Evolutionary conservation across 2,329 filamentous ascomycete genomes (phyloP).

Genomic region (Hortaea sp.): DNA sequence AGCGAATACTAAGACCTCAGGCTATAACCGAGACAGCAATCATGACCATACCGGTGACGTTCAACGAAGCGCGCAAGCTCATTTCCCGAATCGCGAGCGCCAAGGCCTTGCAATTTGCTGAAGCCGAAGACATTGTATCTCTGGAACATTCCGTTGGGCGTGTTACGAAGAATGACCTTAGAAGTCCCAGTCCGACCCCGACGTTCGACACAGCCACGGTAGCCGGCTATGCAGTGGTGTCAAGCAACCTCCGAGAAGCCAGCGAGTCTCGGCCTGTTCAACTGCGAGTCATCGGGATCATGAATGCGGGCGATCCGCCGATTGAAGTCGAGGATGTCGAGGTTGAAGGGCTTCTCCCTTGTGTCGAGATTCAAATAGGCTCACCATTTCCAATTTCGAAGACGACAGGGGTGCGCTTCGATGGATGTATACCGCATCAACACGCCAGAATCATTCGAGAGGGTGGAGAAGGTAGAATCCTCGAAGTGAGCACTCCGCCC

Average conservation of each 20-base stretch:
- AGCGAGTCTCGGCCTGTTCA: neutral
- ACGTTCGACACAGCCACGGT: constrained; percentile 3
- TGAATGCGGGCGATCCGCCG: constrained; percentile 1
- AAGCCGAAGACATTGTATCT: neutral
- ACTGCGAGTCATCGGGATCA: constrained; percentile 2
- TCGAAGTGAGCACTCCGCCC: neutral
- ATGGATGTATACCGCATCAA: constrained; percentile 1
- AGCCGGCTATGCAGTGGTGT: constrained; percentile 4
- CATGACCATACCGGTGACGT: neutral
- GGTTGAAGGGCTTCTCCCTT: neutral
- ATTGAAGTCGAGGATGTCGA: constrained; percentile 2
- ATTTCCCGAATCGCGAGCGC: constrained; percentile 1
- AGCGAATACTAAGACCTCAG: too few relatives aligned
- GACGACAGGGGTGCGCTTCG: neutral
- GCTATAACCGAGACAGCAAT: too few relatives aligned
- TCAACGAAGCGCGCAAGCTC: constrained; percentile 3
- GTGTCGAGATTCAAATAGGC: constrained; percentile 2
- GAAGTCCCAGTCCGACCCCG: constrained; percentile 3
- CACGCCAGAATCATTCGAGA: constrained; percentile 1
- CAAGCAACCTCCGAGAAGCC: neutral
- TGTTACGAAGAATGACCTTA: neutral
- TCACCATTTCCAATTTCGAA: constrained; percentile 1
- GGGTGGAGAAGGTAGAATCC: neutral
- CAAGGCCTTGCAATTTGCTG: neutral
- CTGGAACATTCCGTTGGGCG: constrained; percentile 2